A percentile compares a stretch with the other conserved stretches of the same genome.
Conservation (phyloP, 1,284 basidiomycete species). For the Cryptococcus sp. region DNA sequence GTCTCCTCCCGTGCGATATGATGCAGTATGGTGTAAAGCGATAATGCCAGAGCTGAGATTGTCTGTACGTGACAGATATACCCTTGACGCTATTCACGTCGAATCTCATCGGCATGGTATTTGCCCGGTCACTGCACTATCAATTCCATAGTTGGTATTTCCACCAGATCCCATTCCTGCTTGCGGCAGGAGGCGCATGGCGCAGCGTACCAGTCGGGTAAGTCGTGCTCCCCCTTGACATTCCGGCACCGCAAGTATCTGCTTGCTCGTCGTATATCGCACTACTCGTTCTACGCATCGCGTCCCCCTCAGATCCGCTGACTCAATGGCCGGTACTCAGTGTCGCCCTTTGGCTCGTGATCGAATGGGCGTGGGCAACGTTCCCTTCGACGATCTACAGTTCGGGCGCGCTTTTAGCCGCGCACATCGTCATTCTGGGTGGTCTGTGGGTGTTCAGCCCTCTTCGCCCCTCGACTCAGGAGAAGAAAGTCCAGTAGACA, state of each 20-base stretch:
- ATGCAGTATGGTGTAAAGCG: not conserved
- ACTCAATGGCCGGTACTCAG: slow-evolving; percentile 54
- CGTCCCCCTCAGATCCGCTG: no score
- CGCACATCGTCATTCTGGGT: slow-evolving; percentile 63
- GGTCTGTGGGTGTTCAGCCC: slow-evolving; percentile 58
- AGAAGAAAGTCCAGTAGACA: no score
- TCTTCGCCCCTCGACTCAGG: no score
- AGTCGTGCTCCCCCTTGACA: not conserved
- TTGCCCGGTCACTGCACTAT: slow-evolving; percentile 95
- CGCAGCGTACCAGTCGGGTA: slow-evolving; percentile 8
- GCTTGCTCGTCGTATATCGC: no score
- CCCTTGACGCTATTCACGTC: slow-evolving; percentile 82
- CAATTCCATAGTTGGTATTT: slow-evolving; percentile 99
- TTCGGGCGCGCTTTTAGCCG: slow-evolving; percentile 64
- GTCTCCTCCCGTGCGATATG: not conserved
- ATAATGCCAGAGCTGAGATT: not conserved
- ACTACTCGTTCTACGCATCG: no score
- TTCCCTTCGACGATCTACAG: slow-evolving; percentile 77
- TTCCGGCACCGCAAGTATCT: no score
- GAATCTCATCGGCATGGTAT: slow-evolving; percentile 88
- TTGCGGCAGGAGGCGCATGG: slow-evolving; percentile 46
- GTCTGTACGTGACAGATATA: slow-evolving; percentile 62
- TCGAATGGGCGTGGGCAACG: slow-evolving; percentile 87
- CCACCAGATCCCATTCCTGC: slow-evolving; percentile 83
- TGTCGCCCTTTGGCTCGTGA: slow-evolving; percentile 61